A percentile compares a stretch with the other conserved stretches of the same genome.
These are phyloP conservation scores for Pseudogymnoascus sp. DNA, from an alignment of 2,329 filamentous ascomycete genomes.

Conservation along the genomic window DNA sequence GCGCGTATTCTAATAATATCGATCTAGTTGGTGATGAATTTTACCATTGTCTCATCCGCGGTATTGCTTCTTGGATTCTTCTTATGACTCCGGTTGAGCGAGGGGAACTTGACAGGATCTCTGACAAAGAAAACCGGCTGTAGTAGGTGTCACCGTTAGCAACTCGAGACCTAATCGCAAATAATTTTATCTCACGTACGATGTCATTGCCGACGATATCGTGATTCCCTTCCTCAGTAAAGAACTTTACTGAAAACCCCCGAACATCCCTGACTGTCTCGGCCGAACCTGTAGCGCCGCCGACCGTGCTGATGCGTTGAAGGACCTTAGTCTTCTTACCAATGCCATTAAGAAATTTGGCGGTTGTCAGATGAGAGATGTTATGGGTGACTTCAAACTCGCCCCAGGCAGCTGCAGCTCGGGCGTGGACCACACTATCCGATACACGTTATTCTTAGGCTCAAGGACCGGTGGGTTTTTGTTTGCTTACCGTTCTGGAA, in stretches of 20 bases:
- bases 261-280: conserved; percentile 41
- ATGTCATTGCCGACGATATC: conserved; percentile 41
- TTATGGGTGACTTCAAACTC: conserved; percentile 16
- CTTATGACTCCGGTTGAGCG: conserved; percentile 40
- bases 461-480: neutral
- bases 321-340: conserved; percentile 62
- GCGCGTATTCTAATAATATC: neutral
- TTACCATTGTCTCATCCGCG: conserved; percentile 32
- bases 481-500: conserved; percentile 10
- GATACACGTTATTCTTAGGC: neutral
- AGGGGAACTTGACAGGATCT: conserved; percentile 42
- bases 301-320: conserved; percentile 50
- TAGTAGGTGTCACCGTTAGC: conserved; percentile 1
- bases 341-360: conserved; percentile 43
- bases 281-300: conserved; percentile 35
- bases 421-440: conserved; percentile 50
- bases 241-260: conserved; percentile 44
- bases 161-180: neutral
- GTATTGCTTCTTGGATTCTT: conserved; percentile 33
- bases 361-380: conserved; percentile 11
- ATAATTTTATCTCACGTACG: conserved; percentile 3
- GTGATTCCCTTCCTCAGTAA: conserved; percentile 43
- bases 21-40: conserved; percentile 9
- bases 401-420: conserved; percentile 34
- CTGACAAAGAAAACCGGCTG: conserved; percentile 40